Base-by-base conservation (phyloP, 371 early-diverging fungal genomes). In the Synchytrium microbalum region DNA sequence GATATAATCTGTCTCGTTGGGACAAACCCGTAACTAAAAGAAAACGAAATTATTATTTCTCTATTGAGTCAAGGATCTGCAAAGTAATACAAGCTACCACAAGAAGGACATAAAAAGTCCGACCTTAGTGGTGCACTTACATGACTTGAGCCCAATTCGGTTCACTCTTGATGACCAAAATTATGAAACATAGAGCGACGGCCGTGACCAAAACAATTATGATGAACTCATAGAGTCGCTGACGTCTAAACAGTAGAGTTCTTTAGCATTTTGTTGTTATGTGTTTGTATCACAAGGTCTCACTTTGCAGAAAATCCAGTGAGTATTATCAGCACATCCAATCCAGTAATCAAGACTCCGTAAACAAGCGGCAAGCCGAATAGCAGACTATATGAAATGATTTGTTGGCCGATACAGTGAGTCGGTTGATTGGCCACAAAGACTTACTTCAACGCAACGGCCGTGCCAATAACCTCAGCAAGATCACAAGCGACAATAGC, bases 361-460 rank as follows among this genome's bases (percentile, higher is more conserved):
- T 82, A 84, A 2, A 84, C 78, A 54, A 90, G 67, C 0, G 91
- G 88, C 29, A 91, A 59, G 3, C 71, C 73, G 67, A 89, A 87
- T n/a, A 92, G 73, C n/a, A 91, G 70, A 33, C n/a, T n/a, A n/a
- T n/a, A n/a, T n/a, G n/a, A n/a, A n/a, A n/a, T n/a, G n/a, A n/a
- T n/a, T n/a, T n/a, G n/a, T n/a, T n/a, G n/a, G n/a, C n/a, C n/a
- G n/a, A n/a, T n/a, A n/a, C n/a, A n/a, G n/a, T n/a, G n/a, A n/a
- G n/a, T n/a, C n/a, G n/a, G n/a, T n/a, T n/a, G n/a, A n/a, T n/a
- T n/a, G n/a, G n/a, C n/a, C n/a, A n/a, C n/a, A n/a, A n/a, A n/a
- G n/a, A n/a, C n/a, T n/a, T n/a, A n/a, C n/a, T 89, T 86, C 14
- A 92, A 69, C 0, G 88, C 91, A 62, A 92, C 86, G 0, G 91